Evolutionary conservation across 768 basidiomycete genomes (phyloP).

Genomic region (Jaapia argillacea): DNA sequence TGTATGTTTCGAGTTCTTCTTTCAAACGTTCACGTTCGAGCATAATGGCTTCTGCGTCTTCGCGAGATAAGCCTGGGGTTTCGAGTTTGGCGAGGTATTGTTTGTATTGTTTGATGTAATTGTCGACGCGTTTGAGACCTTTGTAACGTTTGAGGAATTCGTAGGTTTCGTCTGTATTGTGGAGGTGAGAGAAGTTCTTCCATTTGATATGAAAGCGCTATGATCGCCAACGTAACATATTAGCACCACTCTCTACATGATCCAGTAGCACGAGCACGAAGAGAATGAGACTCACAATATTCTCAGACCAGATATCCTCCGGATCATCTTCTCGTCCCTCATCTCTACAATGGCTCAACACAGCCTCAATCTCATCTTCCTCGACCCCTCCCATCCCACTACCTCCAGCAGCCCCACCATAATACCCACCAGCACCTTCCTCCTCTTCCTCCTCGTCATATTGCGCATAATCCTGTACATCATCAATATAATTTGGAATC

Average conservation of each 20-base stretch:
- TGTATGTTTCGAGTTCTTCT: conserved; percentile 86
- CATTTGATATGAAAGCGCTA: conserved; percentile 99
- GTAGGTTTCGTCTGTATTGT: conserved; percentile 99
- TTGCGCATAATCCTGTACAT: conserved; percentile 57
- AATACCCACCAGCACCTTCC: conserved; percentile 37
- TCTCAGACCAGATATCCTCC: conserved; percentile 79
- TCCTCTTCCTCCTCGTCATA: conserved; percentile 59
- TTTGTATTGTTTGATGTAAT: conserved; percentile 93
- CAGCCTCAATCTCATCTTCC: conserved; percentile 88
- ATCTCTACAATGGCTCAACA: conserved; percentile 80
- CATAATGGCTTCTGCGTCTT: conserved; percentile 83
- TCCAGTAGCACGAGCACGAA: conserved; percentile 4
- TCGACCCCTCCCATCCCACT: conserved; percentile 34
- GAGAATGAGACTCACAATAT: conserved; percentile 47
- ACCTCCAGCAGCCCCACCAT: conserved; percentile 10
- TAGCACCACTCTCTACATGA: too few relatives aligned
- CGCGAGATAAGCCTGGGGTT: conserved; percentile 60
- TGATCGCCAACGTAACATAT: not conserved
- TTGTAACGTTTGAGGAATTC: conserved; percentile 92
- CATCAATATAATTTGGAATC: conserved; percentile 78
- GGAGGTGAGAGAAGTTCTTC: conserved; percentile 96
- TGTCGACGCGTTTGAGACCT: conserved; percentile 95
- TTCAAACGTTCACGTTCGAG: conserved; percentile 87
- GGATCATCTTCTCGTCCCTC: conserved; percentile 69
- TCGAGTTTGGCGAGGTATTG: conserved; percentile 55